Conservation (phyloP, 148 eudicot species). For the Amaranthus hypochondriacus region DNA sequence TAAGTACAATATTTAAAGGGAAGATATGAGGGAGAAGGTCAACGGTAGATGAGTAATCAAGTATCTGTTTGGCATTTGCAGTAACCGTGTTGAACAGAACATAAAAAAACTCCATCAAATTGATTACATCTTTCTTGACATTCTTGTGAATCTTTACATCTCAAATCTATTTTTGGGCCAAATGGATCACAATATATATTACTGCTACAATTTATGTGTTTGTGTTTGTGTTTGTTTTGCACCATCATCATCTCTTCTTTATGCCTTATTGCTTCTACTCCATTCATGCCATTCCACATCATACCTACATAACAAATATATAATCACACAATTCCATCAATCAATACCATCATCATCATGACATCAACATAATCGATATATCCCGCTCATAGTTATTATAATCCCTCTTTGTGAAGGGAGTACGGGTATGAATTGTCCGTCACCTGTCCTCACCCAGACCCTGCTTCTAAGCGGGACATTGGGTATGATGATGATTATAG, state of each 20-base stretch:
- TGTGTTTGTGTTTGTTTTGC: not conserved
- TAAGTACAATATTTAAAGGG: not conserved
- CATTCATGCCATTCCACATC: slow-evolving; percentile 1
- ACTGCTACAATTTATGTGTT: slow-evolving; percentile 13
- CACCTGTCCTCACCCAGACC: too few relatives aligned
- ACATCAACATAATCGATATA: too few relatives aligned
- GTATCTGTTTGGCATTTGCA: slow-evolving; percentile 17
- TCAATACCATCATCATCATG: not conserved
- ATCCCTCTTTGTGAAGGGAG: too few relatives aligned
- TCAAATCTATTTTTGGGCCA: slow-evolving; percentile 12
- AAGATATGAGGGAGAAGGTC: not conserved
- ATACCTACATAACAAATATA: not conserved
- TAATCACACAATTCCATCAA: not conserved
- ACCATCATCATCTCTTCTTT: not conserved
- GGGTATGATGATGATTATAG: too few relatives aligned
- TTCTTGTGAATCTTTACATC: slow-evolving; percentile 8
- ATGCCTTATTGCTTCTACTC: slow-evolving; percentile 13
- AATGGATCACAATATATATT: slow-evolving; percentile 15
- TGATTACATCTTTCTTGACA: slow-evolving; percentile 18
- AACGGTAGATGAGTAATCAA: not conserved
- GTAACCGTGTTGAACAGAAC: slow-evolving; percentile 4
- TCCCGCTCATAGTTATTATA: too few relatives aligned
- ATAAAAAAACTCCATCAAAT: slow-evolving; percentile 17
- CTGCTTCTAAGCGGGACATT: too few relatives aligned
- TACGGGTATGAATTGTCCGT: too few relatives aligned